Evolutionary conservation across 371 early-diverging fungal genomes (phyloP).

Genomic region (Rhizomucor pusillus): DNA sequence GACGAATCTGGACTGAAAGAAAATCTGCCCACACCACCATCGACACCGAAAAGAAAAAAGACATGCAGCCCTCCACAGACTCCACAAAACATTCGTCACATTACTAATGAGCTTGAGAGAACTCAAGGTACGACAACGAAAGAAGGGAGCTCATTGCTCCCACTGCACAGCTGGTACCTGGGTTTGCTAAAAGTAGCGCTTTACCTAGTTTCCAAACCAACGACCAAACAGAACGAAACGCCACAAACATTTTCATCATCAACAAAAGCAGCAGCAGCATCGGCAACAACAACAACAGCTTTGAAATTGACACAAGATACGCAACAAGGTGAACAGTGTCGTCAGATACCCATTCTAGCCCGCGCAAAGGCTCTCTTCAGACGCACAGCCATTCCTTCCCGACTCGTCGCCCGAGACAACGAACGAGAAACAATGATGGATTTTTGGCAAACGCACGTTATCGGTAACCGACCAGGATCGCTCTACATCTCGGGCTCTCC

Average conservation of each 20-base stretch:
- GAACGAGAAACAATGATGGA: conserved; percentile 60
- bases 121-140: conserved; percentile 4
- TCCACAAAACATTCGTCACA: conserved; percentile 8
- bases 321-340: too few species aligned
- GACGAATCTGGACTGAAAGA: conserved; percentile 8
- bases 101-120: conserved; percentile 5
- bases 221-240: too few species aligned
- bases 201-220: background rate
- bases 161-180: background rate
- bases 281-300: too few species aligned
- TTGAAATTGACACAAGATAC: too few species aligned
- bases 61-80: conserved; percentile 5
- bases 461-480: conserved; percentile 50
- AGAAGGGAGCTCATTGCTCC: background rate
- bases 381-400: conserved; percentile 60
- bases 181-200: background rate
- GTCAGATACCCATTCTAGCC: too few species aligned
- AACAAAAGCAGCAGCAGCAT: too few species aligned
- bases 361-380: conserved; percentile 17
- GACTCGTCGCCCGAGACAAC: conserved; percentile 69
- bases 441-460: conserved; percentile 53
- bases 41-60: conserved; percentile 9
- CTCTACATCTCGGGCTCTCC: conserved; percentile 92
- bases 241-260: too few species aligned
- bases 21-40: conserved; percentile 10